Evolutionary conservation across 2,329 filamentous ascomycete genomes (phyloP), one percentile per base, ranked within the genome.

Genomic region (Metarhizium humberi): DNA sequence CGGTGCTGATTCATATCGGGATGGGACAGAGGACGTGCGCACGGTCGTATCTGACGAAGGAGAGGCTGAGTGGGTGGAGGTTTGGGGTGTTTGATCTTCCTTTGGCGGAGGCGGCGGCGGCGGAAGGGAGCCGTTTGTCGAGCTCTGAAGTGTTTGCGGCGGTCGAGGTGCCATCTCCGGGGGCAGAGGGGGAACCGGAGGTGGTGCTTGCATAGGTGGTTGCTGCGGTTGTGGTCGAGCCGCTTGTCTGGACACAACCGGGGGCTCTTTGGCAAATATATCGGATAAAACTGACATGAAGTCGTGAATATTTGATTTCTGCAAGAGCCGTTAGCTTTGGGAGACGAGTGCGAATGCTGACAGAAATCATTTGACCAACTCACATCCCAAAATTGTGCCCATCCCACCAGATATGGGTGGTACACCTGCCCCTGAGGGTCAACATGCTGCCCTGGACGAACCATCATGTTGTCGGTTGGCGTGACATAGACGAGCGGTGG

Each of bases 261-360:
- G 94, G 8, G 94, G 94, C 65, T 99, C 94, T 71, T 95, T 95
- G 42, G 91, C 87, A 67, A 99, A 99, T 25, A 97, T 78, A 54
- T 94, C 90, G 61, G 87, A 82, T 3, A 99, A 73, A 32, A 95
- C 87, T 16, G 82, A 84, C 2, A 97, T 73, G 56, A 97, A 90
- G 66, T 96, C 91, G 46, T 87, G 74, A 3, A 96, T 75, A 36
- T 85, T 92, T 1, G 90, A 95, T 76, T 90, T 92, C 90, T 86
- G 52, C 3, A 13, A 5, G n/a, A 16, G 6, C 3, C n/a, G 42
- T 45, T 20, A 45, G 42, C n/a, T 20, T 7, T 11, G 42, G 18
- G 42, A 45, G n/a, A 4, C 42, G 11, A 6, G 8, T 10, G 18
- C 16, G 6, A 45, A 10, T 4, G n/a, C 8, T 20, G 42, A 16